phyloP scores from a whole-genome alignment of 2,329 filamentous ascomycete species.

The Colletotrichum sidae region DNA sequence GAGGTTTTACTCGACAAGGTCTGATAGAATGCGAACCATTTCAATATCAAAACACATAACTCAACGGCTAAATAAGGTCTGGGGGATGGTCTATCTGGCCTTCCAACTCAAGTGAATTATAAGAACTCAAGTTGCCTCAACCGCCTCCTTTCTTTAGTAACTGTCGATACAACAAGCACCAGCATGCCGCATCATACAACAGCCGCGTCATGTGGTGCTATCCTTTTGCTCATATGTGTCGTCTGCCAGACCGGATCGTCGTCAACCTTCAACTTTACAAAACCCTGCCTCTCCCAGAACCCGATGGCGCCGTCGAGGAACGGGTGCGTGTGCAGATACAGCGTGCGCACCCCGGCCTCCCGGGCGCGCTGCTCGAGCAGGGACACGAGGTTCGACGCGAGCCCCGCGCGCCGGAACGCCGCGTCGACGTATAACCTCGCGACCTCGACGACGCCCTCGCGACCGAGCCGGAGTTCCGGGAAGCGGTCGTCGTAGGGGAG shows the following conservation, averaged over 20 bases:
- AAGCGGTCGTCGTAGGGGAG: conserved; percentile 43
- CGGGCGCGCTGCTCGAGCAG: conserved; percentile 36
- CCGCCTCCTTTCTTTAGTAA: no score
- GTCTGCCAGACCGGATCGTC: conserved; percentile 44
- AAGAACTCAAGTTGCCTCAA: no score
- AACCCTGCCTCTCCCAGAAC: conserved; percentile 44
- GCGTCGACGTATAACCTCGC: conserved; percentile 44
- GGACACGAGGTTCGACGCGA: conserved; percentile 42
- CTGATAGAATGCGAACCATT: no score
- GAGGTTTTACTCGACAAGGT: no score
- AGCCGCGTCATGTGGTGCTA: no score
- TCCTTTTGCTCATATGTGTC: conserved; percentile 42
- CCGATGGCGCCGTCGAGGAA: conserved; percentile 42
- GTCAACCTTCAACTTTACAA: conserved; percentile 38
- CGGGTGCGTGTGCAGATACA: conserved; percentile 46
- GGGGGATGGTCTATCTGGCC: no score
- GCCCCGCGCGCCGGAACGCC: conserved; percentile 41
- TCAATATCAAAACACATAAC: no score
- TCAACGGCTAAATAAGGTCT: no score
- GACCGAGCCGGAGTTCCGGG: conserved; percentile 37
- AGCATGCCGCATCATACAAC: no score
- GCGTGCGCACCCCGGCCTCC: conserved; percentile 33
- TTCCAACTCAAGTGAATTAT: no score
- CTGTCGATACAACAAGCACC: no score
- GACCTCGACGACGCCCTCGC: conserved; percentile 41